Evolutionary conservation across 1,284 basidiomycete species (phyloP), one percentile per base, ranked within the genome.

Genomic region (Inonotus obliquus): DNA sequence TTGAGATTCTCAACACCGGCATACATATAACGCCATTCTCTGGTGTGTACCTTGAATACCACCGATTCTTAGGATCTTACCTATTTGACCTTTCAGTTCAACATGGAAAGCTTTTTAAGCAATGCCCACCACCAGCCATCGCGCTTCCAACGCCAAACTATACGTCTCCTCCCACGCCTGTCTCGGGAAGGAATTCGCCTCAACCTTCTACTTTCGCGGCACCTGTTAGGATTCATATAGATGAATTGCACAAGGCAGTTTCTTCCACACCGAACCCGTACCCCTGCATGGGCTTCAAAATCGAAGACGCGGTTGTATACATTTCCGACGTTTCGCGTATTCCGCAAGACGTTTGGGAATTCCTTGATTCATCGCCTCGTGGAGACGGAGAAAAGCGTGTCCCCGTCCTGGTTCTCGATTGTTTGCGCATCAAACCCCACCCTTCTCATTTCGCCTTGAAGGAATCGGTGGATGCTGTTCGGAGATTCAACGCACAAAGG

Each of bases 311-410:
- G 39, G 69, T 92, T 51, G 76, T 84, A 13, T 91, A 92, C 72
- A 77, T 92, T 59, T 88, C 88, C 27, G 91, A 93, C 69, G 87
- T 85, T 39, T 91, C 88, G 4, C 71, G 79, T 67, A 88, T 93
- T 60, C 89, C 91, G 1, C 81, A 87, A 10, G 79, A 83, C 32
- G 79, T 83, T 44, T 90, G 89, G 86, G 63, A 72, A 14, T 65
- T 84, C 47, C 77, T 89, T 23, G 69, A 77, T 37, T 59, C 59
- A 14, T 64, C 68, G 57, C 70, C 67, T 9, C 65, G 70, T 23
- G n/a, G 65, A 67, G 23, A 65, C 67, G 29, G 70, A 41, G 17
- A 37, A 23, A 32, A 38, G 45, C 38, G 62, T 17, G 75, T 81
- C 23, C 76, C 83, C 13, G 79, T 89, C 9, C 75, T 89, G 60